Percentiles rank a stretch among this genome's conserved stretches.
These are phyloP conservation scores for Metarhizium humberi DNA, from an alignment of 2,329 filamentous ascomycete genomes.

Conservation along the genomic window DNA sequence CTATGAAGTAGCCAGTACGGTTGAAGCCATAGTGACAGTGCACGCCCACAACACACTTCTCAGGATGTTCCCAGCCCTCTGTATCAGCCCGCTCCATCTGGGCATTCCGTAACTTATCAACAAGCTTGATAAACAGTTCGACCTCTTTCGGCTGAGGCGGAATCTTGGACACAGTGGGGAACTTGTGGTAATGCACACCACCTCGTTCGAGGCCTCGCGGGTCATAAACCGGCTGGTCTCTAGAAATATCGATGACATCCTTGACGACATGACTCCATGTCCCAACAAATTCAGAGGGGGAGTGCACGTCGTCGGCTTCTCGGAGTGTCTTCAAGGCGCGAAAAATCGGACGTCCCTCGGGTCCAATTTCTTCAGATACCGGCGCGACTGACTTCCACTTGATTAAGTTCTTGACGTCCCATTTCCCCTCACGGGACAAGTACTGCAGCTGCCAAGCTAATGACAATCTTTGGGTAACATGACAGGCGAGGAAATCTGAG, in stretches of 20 bases:
- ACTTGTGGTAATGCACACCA: constrained; percentile 70
- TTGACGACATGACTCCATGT: constrained; percentile 59
- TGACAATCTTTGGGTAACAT: constrained; percentile 69
- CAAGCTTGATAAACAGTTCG: constrained; percentile 41
- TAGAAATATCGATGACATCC: constrained; percentile 82
- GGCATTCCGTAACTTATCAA: constrained; percentile 50
- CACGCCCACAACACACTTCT: constrained; percentile 56
- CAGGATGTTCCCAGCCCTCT: constrained; percentile 30
- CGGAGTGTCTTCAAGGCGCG: constrained; percentile 88
- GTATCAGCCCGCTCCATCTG: constrained; percentile 29
- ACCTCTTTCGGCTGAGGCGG: constrained; percentile 56
- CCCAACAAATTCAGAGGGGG: constrained; percentile 60
- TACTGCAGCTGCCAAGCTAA: constrained; percentile 88
- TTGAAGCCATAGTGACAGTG: constrained; percentile 98
- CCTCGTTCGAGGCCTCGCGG: constrained; percentile 57
- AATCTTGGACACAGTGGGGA: constrained; percentile 85
- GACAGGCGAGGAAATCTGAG: constrained; percentile 66
- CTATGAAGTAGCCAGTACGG: constrained; percentile 82
- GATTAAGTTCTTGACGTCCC: constrained; percentile 92
- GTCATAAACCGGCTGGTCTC: constrained; percentile 85
- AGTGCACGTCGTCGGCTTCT: constrained; percentile 78
- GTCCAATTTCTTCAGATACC: constrained; percentile 67
- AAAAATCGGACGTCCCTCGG: constrained; percentile 48
- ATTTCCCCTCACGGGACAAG: constrained; percentile 83
- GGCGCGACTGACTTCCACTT: constrained; percentile 81